Conservation (phyloP, 2,329 filamentous ascomycete species). For the Metarhizium anisopliae region DNA sequence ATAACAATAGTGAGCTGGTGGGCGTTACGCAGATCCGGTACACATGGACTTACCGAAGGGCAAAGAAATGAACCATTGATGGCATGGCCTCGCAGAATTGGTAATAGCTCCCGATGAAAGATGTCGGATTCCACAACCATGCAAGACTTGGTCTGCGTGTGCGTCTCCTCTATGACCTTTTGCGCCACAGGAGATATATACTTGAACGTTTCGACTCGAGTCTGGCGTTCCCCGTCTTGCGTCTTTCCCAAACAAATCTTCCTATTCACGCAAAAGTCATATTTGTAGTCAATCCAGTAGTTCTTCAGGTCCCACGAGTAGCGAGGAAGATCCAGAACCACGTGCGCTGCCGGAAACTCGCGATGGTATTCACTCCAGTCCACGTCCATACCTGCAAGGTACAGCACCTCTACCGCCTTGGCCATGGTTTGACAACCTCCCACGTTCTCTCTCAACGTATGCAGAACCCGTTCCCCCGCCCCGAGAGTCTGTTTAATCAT, state of each 20-base stretch:
- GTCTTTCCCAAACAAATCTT: constrained; percentile 12
- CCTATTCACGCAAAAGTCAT: constrained; percentile 59
- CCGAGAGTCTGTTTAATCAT: background rate
- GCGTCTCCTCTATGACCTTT: constrained; percentile 41
- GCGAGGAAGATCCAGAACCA: constrained; percentile 52
- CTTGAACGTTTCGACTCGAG: background rate
- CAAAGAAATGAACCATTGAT: constrained; percentile 5
- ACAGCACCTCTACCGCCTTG: background rate
- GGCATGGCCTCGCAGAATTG: constrained; percentile 1
- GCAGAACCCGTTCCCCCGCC: background rate
- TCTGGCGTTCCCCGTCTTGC: background rate
- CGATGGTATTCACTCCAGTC: constrained; percentile 38
- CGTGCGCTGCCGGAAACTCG: constrained; percentile 26
- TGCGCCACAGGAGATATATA: background rate
- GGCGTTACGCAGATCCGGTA: background rate
- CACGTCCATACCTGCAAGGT: constrained; percentile 23
- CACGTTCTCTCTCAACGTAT: background rate
- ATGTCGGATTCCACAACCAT: constrained; percentile 40
- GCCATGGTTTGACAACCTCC: background rate
- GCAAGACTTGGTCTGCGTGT: constrained; percentile 38
- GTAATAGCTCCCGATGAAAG: background rate
- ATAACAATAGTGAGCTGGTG: background rate
- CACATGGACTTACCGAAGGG: background rate
- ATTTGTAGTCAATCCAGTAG: constrained; percentile 47
- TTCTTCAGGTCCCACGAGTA: constrained; percentile 65